Percentiles rank a stretch among this genome's conserved stretches.
These are phyloP conservation scores for Aspergillus egyptiacus DNA, from an alignment of 495 filamentous ascomycete species.

Conservation along the genomic window DNA sequence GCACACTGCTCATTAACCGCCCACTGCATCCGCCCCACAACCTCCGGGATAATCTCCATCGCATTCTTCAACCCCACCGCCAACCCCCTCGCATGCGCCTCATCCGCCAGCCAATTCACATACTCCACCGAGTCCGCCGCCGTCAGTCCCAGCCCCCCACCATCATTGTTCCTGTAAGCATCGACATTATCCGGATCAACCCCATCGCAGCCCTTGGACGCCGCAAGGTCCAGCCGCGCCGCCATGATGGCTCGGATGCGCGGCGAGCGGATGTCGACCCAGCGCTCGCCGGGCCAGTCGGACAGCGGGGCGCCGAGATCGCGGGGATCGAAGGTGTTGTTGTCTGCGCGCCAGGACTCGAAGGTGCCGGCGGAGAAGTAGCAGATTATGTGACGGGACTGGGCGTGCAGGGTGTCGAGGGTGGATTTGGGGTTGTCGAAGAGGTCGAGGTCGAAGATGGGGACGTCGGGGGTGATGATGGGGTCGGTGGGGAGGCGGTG, in stretches of 20 bases:
- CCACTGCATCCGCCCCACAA: conserved; percentile 57
- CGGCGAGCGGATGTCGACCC: conserved; percentile 53
- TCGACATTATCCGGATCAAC: conserved; percentile 72
- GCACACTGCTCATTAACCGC: conserved; percentile 70
- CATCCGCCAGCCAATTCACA: conserved; percentile 51
- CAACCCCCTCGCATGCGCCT: conserved; percentile 42
- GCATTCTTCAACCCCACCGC: conserved; percentile 64
- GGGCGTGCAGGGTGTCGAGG: conserved; percentile 42
- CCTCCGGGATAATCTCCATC: conserved; percentile 49
- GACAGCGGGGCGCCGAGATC: conserved; percentile 51
- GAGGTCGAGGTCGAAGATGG: conserved; percentile 58
- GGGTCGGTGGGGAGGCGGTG: conserved; percentile 37
- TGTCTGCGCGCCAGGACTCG: conserved; percentile 54
- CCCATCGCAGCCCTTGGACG: conserved; percentile 58
- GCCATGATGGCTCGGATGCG: conserved; percentile 59
- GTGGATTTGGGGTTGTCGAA: conserved; percentile 44
- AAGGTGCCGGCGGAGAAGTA: conserved; percentile 70
- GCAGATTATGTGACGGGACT: conserved; percentile 57
- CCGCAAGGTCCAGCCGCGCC: conserved; percentile 49
- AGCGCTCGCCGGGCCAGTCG: conserved; percentile 61
- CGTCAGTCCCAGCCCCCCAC: conserved; percentile 54
- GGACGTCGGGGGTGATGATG: conserved; percentile 26
- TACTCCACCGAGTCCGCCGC: conserved; percentile 49
- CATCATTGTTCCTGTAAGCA: conserved; percentile 50
- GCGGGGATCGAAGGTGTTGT: conserved; percentile 38